Evolutionary conservation across 2,329 filamentous ascomycete genomes (phyloP), one percentile per base, ranked within the genome.

Genomic region (Talaromyces sp.): DNA sequence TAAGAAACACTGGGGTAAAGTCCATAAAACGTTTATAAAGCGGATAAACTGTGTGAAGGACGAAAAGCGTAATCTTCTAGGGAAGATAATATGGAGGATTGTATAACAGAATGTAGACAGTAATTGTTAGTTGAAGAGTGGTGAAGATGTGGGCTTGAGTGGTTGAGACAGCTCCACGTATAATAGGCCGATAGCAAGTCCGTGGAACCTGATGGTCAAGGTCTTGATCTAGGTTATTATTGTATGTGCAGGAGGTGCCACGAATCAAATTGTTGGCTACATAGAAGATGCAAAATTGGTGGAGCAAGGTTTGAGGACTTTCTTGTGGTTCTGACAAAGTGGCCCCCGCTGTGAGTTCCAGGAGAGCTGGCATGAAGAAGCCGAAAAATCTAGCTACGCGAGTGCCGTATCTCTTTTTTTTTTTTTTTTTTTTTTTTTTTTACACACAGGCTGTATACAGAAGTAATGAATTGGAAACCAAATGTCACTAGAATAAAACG

Each of bases 141-240:
- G 90, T 90, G 70, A 88, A 96, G 17, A 86, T 77, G 3, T 94
- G 72, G 2, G 85, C 91, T n/a, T 85, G 78, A 62, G 84, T 81
- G 0, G 89, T 88, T 2, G 84, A 86, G 46, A 96, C 77, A 47
- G 91, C 91, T 30, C 88, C 82, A 10, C 91, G 84, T 1, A 91
- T 90, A 55, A 96, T 88, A 3, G 91, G 91, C 14, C 91, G 86
- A 29, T 90, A 78, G 13, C 87, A 83, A 6, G 90, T 95, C 43
- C 91, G 83, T 1, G 82, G 75, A 13, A 96, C 91, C 57, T 91
- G 83, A 6, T 88, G 87, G 71, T 96, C 91, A 14, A 95, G 85
- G 62, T 94, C 89, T 49, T 90, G 85, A 72, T 96, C 91, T 88
- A 90, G 92, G 46, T 95, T 84, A 69, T 96, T 91, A 69, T 96